Conservation (phyloP, 1,284 basidiomycete species). For the Afroboletus lepidellus region DNA sequence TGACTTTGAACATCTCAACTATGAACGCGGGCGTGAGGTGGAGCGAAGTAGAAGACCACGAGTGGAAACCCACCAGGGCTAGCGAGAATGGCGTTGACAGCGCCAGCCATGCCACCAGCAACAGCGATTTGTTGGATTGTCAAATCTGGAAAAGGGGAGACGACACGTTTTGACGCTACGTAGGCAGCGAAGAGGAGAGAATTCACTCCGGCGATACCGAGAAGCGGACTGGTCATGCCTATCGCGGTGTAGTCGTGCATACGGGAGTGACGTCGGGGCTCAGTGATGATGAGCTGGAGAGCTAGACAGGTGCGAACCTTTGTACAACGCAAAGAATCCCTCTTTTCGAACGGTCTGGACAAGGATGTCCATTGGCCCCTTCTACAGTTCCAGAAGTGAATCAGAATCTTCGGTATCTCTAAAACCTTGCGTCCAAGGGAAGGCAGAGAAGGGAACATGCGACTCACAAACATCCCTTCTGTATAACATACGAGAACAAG, state of each 20-base stretch:
- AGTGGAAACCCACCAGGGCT: slow-evolving; percentile 65
- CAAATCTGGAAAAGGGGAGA: slow-evolving; percentile 86
- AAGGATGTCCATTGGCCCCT: slow-evolving; percentile 90
- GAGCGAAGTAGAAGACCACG: neutral
- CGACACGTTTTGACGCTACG: slow-evolving; percentile 73
- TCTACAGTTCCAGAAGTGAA: slow-evolving; percentile 43
- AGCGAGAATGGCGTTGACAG: slow-evolving; percentile 83
- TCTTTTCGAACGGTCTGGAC: slow-evolving; percentile 81
- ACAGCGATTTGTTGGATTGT: slow-evolving; percentile 77
- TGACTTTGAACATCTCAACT: slow-evolving; percentile 91
- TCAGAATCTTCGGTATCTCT: neutral
- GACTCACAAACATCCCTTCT: slow-evolving; percentile 82
- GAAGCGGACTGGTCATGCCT: slow-evolving; percentile 89
- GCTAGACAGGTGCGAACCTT: slow-evolving; percentile 52
- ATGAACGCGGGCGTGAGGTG: neutral
- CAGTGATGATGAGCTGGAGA: neutral
- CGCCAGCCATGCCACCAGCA: slow-evolving; percentile 91
- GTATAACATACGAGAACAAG: neutral
- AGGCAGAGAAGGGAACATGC: neutral
- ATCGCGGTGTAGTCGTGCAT: neutral
- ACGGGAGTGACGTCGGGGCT: neutral
- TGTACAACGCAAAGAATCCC: slow-evolving; percentile 88
- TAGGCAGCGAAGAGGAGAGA: slow-evolving; percentile 93
- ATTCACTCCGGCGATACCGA: slow-evolving; percentile 97
- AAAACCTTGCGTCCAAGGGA: neutral